phyloP scores from a whole-genome alignment of 2,329 filamentous ascomycete genomes.

The Diaporthe longicolla region DNA sequence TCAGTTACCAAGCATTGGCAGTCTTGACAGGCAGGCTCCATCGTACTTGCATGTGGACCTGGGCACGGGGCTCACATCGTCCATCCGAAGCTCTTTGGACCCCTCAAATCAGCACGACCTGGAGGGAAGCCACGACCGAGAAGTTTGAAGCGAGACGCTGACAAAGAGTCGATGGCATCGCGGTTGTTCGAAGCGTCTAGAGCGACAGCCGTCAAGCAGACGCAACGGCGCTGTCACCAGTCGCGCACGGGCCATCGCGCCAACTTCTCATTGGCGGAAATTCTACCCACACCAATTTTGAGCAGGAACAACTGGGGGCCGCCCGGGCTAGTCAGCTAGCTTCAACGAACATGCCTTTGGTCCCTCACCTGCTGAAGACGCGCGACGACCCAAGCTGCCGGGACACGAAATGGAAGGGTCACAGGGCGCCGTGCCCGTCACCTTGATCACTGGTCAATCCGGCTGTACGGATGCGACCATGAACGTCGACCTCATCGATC shows the following conservation, averaged over 20 bases:
- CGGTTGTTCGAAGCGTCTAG: not conserved
- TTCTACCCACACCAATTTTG: not conserved
- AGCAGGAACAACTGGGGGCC: not conserved
- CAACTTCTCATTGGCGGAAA: constrained; percentile 23
- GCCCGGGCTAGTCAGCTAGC: not conserved
- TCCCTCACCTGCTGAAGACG: not conserved
- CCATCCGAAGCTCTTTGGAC: not conserved
- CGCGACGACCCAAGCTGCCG: constrained; percentile 25
- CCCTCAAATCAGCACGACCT: not conserved
- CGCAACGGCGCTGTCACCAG: not conserved
- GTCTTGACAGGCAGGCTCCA: not conserved
- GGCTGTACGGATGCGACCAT: not conserved
- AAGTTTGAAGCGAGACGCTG: not conserved
- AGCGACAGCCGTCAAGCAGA: not conserved
- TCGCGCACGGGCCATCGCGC: not conserved
- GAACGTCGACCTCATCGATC: not conserved
- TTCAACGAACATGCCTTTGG: not conserved
- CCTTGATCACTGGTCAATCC: not conserved
- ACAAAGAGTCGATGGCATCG: too few species aligned
- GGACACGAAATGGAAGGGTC: constrained; percentile 8
- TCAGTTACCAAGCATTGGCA: not conserved
- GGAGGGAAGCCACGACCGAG: not conserved
- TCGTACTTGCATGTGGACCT: not conserved
- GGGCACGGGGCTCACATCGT: not conserved
- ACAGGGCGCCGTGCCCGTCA: not conserved